Base-by-base conservation (phyloP, 768 basidiomycete species). In the Scleroderma citrinum region DNA sequence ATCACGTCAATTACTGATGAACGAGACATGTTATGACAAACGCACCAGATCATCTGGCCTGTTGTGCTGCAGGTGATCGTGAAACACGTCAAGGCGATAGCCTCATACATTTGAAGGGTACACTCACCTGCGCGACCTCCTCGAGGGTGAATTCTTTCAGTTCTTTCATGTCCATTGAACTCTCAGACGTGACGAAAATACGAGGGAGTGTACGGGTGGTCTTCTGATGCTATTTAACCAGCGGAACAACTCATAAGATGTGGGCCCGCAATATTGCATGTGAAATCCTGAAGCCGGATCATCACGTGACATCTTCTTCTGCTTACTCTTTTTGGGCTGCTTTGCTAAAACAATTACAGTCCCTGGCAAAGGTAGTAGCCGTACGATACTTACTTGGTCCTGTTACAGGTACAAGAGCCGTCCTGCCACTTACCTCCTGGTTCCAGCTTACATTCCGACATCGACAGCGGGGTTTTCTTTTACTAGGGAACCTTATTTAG, bases 21-120 rank as follows among this genome's bases (percentile, higher is more conserved):
- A 29, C 26, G 8, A 13, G 43, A 19, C 16, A 43, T 3, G 6
- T 21, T 16, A 26, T 7, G 12, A 17, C 32, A 30, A 17, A 60
- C 81, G 49, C 48, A 85, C 83, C 48, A 93, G 72, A 70, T 93
- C 91, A 48, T 81, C 87, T 20, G 74, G 69, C 56, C 76, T 85
- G 66, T 85, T 87, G 69, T 94, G 91, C 81, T 87, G 44, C 4
- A 7, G 23, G 48, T 8, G 30, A 54, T n/a, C n/a, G n/a, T 50
- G 42, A 32, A 31, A 17, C 47, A 26, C 23, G 21, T 26, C 32
- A 40, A 32, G 29, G 32, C 42, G 30, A 11, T 47, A 13, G 26
- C 40, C 23, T 42, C 40, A 42, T 26, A 16, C 14, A 13, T 16
- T 7, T 26, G 3, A 12, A 37, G 6, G 19, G 14, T 36, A 17